Base-by-base conservation (phyloP, 495 filamentous ascomycete species). In the Aspergillus olivimuriae region DNA sequence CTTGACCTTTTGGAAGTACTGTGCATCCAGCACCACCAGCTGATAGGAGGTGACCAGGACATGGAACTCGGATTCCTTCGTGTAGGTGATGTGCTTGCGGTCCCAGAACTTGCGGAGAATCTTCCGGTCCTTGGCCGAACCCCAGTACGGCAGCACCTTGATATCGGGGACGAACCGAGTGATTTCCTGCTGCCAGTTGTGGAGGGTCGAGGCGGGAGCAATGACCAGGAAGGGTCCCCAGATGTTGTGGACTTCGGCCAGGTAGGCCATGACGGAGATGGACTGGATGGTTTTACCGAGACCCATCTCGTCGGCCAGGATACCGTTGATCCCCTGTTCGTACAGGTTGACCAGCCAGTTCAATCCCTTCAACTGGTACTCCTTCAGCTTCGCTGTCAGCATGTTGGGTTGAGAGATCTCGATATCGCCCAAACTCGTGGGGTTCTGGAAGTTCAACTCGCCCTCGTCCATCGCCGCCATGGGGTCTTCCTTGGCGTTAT, bases 121-220 rank as follows among this genome's bases (percentile, higher is more conserved):
- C 63, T 98, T 97, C 44, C 92, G 84, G 61, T 98, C 92, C 48
- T 85, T 87, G 8, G 90, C 89, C 41, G 80, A 89, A 46, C 92
- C 92, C 92, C 92, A 98, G 61, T 98, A 98, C 6, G 92, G 92
- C 28, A 98, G 71, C 18, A 94, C 88, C 62, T 96, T 97, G 58
- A 98, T 79, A 41, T 86, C 75, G 1, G 92, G 92, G 3, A 98
- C 90, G 63, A 98, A 98, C 53, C 75, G 85, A 30, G 87, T 74
- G 54, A 98, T 96, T 65, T 98, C 92, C 66, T 98, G 92, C 61
- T 97, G 89, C 92, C 92, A 98, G 53, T 98, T 98, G 79, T 98
- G 92, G 23, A 98, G 71, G 4, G 92, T 98, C 1, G 91, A 96
- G 2, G 92, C 87, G 2, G 92, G 92, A 4, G 92, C 94, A 55